These are phyloP conservation scores for Fusarium subtropicale DNA, from an alignment of 2,329 filamentous ascomycete genomes.

Conservation along the genomic window DNA sequence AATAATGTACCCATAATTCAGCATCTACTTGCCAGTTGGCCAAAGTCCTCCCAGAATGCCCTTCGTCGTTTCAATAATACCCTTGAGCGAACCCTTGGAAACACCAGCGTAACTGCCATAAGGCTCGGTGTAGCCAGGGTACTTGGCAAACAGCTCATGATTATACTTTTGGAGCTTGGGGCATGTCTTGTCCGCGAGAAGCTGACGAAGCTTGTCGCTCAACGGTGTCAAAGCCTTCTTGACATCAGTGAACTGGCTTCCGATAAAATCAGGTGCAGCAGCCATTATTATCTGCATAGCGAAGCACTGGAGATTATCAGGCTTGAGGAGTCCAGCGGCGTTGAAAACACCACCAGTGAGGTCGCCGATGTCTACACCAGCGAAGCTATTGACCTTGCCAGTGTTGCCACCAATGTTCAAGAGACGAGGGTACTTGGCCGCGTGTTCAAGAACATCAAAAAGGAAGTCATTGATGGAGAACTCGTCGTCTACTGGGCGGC, in stretches of 20 bases:
- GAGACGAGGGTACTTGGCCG: background rate
- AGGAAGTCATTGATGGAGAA: slow-evolving; percentile 10
- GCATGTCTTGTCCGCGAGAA: background rate
- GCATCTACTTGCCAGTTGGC: background rate
- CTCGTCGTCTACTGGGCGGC: background rate
- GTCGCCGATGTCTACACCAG: background rate
- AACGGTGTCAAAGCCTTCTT: slow-evolving; percentile 4
- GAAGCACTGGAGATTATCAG: slow-evolving; percentile 60
- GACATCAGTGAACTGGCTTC: slow-evolving; percentile 13
- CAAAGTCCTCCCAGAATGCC: slow-evolving; percentile 11
- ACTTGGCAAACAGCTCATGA: slow-evolving; percentile 14
- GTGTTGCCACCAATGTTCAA: slow-evolving; percentile 13
- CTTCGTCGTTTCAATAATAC: background rate
- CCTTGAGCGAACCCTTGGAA: slow-evolving; percentile 7
- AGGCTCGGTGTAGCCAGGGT: slow-evolving; percentile 8
- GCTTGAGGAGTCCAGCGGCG: slow-evolving; percentile 53
- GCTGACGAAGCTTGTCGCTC: slow-evolving; percentile 3
- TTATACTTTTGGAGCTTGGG: slow-evolving; percentile 4
- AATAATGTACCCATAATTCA: fast-evolving
- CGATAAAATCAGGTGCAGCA: slow-evolving; percentile 9
- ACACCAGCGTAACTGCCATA: slow-evolving; percentile 29
- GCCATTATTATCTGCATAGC: slow-evolving; percentile 49
- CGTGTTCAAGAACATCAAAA: slow-evolving; percentile 5
- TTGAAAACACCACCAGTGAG: slow-evolving; percentile 61
- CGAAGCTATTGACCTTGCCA: slow-evolving; percentile 5